Conservation (phyloP, 345 rosid genomes). For the Citrus medica region DNA sequence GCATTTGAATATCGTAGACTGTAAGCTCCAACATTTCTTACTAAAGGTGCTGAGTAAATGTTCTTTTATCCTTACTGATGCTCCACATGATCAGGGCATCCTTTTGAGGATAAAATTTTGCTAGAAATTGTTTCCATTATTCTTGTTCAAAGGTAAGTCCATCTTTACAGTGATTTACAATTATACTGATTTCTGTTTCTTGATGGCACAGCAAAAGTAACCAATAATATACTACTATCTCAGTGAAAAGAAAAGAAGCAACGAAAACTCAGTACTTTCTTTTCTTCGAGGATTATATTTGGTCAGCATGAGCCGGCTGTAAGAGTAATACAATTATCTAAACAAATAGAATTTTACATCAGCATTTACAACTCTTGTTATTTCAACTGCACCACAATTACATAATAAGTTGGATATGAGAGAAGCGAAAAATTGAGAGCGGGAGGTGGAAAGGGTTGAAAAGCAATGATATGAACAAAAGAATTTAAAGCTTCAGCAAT, state of each 20-base stretch:
- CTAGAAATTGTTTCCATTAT: not conserved
- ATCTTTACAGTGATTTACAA: not conserved
- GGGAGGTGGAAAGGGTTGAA: not conserved
- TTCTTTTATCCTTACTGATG: not conserved
- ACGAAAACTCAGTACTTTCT: not conserved
- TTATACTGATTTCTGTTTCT: not conserved
- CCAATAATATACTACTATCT: not conserved
- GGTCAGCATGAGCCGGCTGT: not conserved
- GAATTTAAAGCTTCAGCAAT: constrained; percentile 10
- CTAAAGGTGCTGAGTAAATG: not conserved
- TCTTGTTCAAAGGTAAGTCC: not conserved
- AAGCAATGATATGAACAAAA: constrained; percentile 4
- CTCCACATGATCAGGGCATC: not conserved
- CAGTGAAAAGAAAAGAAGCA: not conserved
- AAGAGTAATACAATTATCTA: not conserved
- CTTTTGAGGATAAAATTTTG: not conserved
- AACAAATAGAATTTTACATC: constrained; percentile 8
- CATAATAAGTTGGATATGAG: not conserved
- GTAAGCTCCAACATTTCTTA: not conserved
- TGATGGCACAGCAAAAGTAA: not conserved
- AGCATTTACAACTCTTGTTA: constrained; percentile 15
- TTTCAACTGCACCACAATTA: constrained; percentile 4
- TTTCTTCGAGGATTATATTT: not conserved
- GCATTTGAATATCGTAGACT: not conserved
- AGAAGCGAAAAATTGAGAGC: not conserved